Percentiles rank a stretch among this genome's conserved stretches.
Conservation (phyloP, 192 early-diverging fungal genomes). For the Coemansia sp. region DNA sequence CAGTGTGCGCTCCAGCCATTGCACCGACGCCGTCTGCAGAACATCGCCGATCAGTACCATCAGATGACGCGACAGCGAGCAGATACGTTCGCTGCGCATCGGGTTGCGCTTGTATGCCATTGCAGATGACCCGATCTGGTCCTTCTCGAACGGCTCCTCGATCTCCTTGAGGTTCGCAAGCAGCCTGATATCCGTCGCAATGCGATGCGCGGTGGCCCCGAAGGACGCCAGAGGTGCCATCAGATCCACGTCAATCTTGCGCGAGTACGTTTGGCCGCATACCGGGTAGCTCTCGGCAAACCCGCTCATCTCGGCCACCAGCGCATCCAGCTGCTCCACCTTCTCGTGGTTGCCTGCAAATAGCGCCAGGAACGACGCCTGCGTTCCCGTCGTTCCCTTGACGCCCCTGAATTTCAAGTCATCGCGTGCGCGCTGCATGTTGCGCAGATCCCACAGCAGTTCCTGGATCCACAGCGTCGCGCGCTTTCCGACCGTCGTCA, state of each 20-base stretch:
- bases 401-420: constrained; percentile 94
- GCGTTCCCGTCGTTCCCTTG: constrained; percentile 98
- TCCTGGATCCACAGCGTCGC: constrained; percentile 97
- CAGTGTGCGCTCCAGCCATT: constrained; percentile 97
- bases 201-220: constrained; percentile 95
- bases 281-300: constrained; percentile 86
- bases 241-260: constrained; percentile 96
- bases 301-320: constrained; percentile 86
- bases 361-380: constrained; percentile 94
- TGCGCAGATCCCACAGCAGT: constrained; percentile 92
- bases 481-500: constrained; percentile 98
- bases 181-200: constrained; percentile 94
- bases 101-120: constrained; percentile 99
- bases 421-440: constrained; percentile 81
- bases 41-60: constrained; percentile 88
- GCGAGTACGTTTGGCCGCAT: constrained; percentile 96
- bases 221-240: constrained; percentile 83
- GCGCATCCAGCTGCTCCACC: constrained; percentile 86
- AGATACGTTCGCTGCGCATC: constrained; percentile 97
- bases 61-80: constrained; percentile 92
- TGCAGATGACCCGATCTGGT: constrained; percentile 97
- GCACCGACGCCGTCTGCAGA: constrained; percentile 84
- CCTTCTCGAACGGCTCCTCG: constrained; percentile 99
- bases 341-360: constrained; percentile 94
- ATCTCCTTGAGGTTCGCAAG: constrained; percentile 97